Evolutionary conservation across 345 rosid species (phyloP), one percentile per base, ranked within the genome.

Genomic region (Eucalyptus victrix): DNA sequence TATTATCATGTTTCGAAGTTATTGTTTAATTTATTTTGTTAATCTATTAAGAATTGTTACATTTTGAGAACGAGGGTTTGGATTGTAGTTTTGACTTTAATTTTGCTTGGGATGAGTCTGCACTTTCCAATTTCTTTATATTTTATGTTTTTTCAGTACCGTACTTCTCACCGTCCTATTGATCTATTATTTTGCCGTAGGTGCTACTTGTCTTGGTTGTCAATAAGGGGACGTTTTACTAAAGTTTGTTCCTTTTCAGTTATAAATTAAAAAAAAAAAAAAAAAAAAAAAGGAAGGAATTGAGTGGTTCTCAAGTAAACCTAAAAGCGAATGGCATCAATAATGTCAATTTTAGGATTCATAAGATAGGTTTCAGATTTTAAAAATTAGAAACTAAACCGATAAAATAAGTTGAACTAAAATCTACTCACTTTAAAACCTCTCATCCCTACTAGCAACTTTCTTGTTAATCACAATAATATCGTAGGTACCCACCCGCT

Each of bases 201-300:
- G 23, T 34, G 12, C 14, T 72, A 34, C 40, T 72, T 72, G 13
- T 72, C 44, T 34, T 23, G 3, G 7, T 34, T 18, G 44, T 32
- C 3, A 18, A 34, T 72, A 34, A 5, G 40, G 24, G 44, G 6
- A 69, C 9, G 24, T 37, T 34, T 34, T 17, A 34, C 44, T 34
- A 34, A 72, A 72, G 44, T 34, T 72, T 34, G 26, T 18, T 26
- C 81, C 44, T 72, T 69, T 34, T 3, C 12, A 5, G 4, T 2
- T 9, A 69, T 34, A 67, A 53, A 53, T 51, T 51, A 7, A n/a
- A 47, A 47, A 65, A 65, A 28, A 62, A 65, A 7, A 13, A n/a
- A n/a, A n/a, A n/a, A n/a, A n/a, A n/a, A 4, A 8, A 0, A 3
- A 8, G 3, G 26, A 69, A 9, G 81, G 44, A 34, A 34, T 5